Conservation (phyloP, 169 alveolate genomes). For the Plasmodium coatneyi region DNA sequence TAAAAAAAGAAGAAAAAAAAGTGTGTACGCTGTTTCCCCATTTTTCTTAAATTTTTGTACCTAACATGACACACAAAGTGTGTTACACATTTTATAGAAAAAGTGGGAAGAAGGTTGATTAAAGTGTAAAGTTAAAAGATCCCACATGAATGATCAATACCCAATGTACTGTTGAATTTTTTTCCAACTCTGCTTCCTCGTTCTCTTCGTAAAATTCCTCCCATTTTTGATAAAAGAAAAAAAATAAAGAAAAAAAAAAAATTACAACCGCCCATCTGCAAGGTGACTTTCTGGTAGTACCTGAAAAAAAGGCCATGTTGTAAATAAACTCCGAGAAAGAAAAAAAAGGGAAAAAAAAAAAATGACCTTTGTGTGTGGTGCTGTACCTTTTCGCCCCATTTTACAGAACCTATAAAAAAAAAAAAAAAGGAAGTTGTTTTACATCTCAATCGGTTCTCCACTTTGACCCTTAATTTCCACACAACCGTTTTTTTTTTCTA, state of each 20-base stretch:
- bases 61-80: not conserved
- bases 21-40: not conserved
- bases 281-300: not conserved
- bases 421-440: not conserved
- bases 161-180: not conserved
- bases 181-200: not conserved
- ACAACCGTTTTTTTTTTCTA: not conserved
- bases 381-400: not conserved
- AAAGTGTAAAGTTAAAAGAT: not conserved
- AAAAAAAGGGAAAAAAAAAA: not conserved
- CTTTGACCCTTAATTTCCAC: not conserved
- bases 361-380: not conserved
- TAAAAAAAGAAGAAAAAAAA: not conserved
- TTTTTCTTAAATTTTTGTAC: not conserved
- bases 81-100: not conserved
- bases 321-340: not conserved
- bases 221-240: not conserved
- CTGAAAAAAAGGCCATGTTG: not conserved
- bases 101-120: not conserved
- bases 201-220: not conserved
- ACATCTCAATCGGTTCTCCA: not conserved
- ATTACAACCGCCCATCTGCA: not conserved
- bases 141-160: not conserved
- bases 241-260: not conserved
- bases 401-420: not conserved